Base-by-base conservation (phyloP, 345 rosid genomes). In the Triadica sebifera region DNA sequence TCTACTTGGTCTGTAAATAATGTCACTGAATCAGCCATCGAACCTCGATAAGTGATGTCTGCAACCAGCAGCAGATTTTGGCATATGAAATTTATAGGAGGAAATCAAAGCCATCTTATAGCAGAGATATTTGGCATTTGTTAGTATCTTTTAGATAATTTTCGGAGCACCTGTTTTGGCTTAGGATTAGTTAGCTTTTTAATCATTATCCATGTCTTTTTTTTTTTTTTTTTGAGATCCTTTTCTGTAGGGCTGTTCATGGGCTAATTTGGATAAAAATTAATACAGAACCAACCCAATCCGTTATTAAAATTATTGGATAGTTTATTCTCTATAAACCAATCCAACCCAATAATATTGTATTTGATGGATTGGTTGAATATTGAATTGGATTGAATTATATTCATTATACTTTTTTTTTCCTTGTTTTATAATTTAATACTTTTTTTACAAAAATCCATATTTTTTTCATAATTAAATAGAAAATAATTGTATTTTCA, bases 1-100 rank as follows among this genome's bases (percentile, higher is more conserved):
- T 69, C 72, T 52, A 69, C 72, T 34, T 69, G 72, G 47, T 69
- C 72, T 19, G 19, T 52, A 17, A 69, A 69, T 52, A 69, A 52
- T 69, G 43, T 51, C 4, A 69, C 72, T 3, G 47, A 51, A 69
- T 34, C 72, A 9, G 17, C 19, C 6, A 3, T 69, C 34, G 72
- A 69, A 69, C 72, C 72, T 2, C 22, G 72, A 69, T 52, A 52
- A 51, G 29, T 13, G 22, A 6, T 13, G 4, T 29, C 38, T 22
- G 39, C 37, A 11, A 59, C 37, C 63, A 24, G 37, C 38, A 8
- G 8, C 16, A 59, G 10, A 34, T 61, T 29, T 61, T 37, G 65
- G 41, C 16, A 17, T 17, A 3, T 24, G 41, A 4, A 34, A 4
- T n/a, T 16, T 53, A 2, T 53, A 53, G n/a, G 4, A 53, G n/a